phyloP scores from a whole-genome alignment of 441 rosid genomes.

The Corymbia calophylla region DNA sequence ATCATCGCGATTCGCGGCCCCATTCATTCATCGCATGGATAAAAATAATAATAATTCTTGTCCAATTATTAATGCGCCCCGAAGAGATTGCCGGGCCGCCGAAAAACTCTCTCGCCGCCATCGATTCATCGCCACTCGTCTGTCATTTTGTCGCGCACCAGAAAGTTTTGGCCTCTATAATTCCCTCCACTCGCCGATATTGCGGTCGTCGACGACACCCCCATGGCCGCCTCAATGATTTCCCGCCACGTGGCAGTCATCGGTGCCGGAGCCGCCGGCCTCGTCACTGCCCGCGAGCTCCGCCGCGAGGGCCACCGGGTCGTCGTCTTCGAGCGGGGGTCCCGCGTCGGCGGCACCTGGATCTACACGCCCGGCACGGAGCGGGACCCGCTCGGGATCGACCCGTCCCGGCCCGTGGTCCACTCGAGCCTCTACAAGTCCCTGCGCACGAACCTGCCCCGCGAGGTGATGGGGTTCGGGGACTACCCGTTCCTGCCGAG shows the following conservation, averaged over 20 bases:
- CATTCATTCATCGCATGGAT: too few relatives aligned
- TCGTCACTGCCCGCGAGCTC: slow-evolving; percentile 57
- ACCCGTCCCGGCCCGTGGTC: slow-evolving; percentile 38
- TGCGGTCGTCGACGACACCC: too few relatives aligned
- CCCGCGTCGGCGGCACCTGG: slow-evolving; percentile 63
- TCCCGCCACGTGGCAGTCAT: slow-evolving; percentile 57
- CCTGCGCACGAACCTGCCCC: slow-evolving; percentile 64
- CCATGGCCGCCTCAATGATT: neutral
- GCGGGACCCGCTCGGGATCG: slow-evolving; percentile 48
- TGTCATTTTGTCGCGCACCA: neutral
- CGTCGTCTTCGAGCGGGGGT: slow-evolving; percentile 37
- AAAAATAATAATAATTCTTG: too few relatives aligned
- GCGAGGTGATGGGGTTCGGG: slow-evolving; percentile 64
- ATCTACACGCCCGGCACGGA: slow-evolving; percentile 39
- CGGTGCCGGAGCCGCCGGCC: slow-evolving; percentile 78
- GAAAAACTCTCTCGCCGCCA: neutral
- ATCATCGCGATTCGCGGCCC: too few relatives aligned
- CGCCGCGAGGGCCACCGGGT: slow-evolving; percentile 46
- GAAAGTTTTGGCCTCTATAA: neutral
- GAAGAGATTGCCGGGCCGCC: too few relatives aligned
- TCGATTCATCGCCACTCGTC: neutral
- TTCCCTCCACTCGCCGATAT: neutral
- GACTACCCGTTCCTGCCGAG: slow-evolving; percentile 55
- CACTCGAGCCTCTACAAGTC: slow-evolving; percentile 63
- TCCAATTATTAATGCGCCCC: neutral